These are phyloP conservation scores for Gentiana dahurica DNA, from an alignment of 257 asterid species.

Conservation along the genomic window DNA sequence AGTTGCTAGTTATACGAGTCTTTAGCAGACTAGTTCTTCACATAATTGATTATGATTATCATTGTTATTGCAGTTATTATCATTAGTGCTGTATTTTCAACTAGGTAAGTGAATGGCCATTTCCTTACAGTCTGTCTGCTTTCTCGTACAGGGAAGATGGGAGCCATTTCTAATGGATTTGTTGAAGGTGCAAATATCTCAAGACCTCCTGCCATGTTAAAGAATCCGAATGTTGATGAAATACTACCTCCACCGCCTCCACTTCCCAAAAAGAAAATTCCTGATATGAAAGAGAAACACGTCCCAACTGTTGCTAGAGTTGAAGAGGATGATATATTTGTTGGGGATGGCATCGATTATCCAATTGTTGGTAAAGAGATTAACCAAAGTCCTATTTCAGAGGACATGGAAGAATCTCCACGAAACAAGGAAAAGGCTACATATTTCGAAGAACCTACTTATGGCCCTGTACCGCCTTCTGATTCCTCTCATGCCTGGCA, in stretches of 20 bases:
- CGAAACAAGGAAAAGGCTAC: conserved; percentile 66
- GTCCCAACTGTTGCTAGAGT: conserved; percentile 40
- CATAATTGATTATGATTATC: no score
- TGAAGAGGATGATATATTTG: conserved; percentile 87
- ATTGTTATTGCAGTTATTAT: no score
- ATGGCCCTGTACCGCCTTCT: conserved; percentile 94
- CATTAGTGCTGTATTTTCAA: no score
- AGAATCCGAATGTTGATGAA: conserved; percentile 44
- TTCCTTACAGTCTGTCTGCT: no score
- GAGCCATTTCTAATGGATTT: conserved; percentile 37
- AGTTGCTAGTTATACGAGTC: no score
- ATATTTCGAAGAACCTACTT: conserved; percentile 69
- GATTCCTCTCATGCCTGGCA: conserved; percentile 80
- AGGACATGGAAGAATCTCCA: conserved; percentile 99
- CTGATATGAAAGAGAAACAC: conserved; percentile 46
- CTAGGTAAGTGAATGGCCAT: no score
- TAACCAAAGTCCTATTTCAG: conserved; percentile 91
- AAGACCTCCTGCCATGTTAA: conserved; percentile 33
- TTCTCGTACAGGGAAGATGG: conserved; percentile 34
- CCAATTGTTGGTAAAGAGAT: conserved; percentile 71
- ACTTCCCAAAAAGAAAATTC: conserved; percentile 41
- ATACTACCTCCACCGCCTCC: conserved; percentile 76
- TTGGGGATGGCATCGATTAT: conserved; percentile 89
- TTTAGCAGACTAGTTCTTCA: no score
- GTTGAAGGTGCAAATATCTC: conserved; percentile 48